phyloP scores from a whole-genome alignment of 768 basidiomycete genomes.

The Neoboletus brunneissimus region DNA sequence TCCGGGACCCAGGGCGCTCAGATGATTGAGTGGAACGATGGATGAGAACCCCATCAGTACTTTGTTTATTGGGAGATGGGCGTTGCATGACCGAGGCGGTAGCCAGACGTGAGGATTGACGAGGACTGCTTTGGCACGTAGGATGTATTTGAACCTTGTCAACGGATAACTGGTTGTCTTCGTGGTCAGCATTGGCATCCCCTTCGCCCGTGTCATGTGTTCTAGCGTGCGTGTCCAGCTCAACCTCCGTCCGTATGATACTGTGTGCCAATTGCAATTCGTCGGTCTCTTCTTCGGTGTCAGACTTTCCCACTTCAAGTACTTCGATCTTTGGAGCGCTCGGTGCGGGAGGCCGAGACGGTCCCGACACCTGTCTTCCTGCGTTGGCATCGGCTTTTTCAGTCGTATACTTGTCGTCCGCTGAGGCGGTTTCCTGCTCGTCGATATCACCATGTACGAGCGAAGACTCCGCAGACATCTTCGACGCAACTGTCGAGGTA shows the following conservation, averaged over 20 bases:
- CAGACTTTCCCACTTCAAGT: slow-evolving; percentile 12
- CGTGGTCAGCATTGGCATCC: background rate
- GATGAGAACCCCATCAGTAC: background rate
- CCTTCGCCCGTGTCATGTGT: background rate
- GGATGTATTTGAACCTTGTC: slow-evolving; percentile 5
- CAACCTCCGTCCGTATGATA: background rate
- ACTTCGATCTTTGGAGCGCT: slow-evolving; percentile 10
- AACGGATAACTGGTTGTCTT: slow-evolving; percentile 2
- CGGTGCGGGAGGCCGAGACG: background rate
- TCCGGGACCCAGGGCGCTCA: background rate
- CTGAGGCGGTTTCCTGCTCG: background rate
- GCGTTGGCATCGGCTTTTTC: background rate
- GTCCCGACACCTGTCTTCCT: background rate
- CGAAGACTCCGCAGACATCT: slow-evolving; percentile 1
- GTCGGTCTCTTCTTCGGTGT: slow-evolving; percentile 10
- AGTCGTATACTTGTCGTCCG: background rate
- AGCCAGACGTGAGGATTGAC: background rate
- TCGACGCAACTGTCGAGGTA: background rate
- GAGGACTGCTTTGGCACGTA: background rate
- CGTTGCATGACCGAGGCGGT: background rate
- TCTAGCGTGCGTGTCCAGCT: background rate
- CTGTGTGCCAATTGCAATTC: slow-evolving; percentile 2
- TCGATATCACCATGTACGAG: background rate
- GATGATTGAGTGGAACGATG: background rate
- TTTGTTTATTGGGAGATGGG: background rate